Percentiles rank a stretch among this genome's conserved stretches.
Evolutionary conservation across 768 basidiomycete genomes (phyloP).

Genomic region (Naganishia vaughanmartiniae): DNA sequence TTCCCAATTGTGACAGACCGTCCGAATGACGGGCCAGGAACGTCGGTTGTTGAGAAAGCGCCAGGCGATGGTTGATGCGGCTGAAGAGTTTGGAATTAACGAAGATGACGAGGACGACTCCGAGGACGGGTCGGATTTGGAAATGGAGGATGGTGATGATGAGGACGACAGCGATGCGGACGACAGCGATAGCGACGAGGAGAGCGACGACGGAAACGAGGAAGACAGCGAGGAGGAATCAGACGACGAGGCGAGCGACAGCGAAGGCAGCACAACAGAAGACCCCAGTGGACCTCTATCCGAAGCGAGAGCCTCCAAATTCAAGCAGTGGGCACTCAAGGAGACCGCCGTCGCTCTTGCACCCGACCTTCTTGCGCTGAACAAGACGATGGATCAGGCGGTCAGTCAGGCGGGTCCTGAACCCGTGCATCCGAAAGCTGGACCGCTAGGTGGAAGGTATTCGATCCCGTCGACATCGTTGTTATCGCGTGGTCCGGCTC

Average conservation of each 20-base stretch:
- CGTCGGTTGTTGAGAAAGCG: slow-evolving; percentile 27
- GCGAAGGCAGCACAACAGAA: slow-evolving; percentile 37
- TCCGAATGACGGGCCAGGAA: slow-evolving; percentile 29
- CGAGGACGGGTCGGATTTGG: slow-evolving; percentile 30
- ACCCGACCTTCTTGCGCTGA: slow-evolving; percentile 31
- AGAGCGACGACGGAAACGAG: slow-evolving; percentile 40
- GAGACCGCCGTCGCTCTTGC: slow-evolving; percentile 59
- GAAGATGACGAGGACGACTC: slow-evolving; percentile 31
- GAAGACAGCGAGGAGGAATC: slow-evolving; percentile 36
- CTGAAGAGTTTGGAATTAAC: slow-evolving; percentile 25
- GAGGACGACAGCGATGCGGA: slow-evolving; percentile 38
- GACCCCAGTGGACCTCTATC: slow-evolving; percentile 28
- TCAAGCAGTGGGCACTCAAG: slow-evolving; percentile 86
- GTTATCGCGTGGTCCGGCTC: slow-evolving; percentile 39
- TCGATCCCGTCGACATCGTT: slow-evolving; percentile 67
- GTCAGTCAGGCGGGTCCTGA: neutral
- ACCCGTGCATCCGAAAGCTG: slow-evolving; percentile 58
- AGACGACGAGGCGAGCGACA: slow-evolving; percentile 35
- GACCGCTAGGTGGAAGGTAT: slow-evolving; percentile 75
- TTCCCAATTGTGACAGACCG: neutral
- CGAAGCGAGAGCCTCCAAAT: slow-evolving; percentile 55
- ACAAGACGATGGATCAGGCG: slow-evolving; percentile 16
- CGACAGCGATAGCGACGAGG: slow-evolving; percentile 32
- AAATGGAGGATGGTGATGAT: slow-evolving; percentile 29
- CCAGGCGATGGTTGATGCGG: slow-evolving; percentile 23